Evolutionary conservation across 257 asterid genomes (phyloP).

Genomic region (Nicotiana undulata): DNA sequence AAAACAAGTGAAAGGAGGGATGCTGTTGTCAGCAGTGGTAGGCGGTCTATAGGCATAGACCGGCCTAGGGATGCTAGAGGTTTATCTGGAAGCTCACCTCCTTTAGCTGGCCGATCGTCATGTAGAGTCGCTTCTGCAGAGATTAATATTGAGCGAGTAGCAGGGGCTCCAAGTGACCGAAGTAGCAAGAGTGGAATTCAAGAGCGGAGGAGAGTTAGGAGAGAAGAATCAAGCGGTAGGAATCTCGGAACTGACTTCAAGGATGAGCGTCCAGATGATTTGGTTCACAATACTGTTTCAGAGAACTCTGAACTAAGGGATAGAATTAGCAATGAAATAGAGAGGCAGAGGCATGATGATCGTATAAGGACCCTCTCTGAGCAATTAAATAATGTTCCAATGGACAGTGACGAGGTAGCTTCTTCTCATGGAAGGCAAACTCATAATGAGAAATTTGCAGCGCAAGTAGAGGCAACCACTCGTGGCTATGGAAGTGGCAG

Average conservation of each 20-base stretch:
- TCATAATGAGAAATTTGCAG: slow-evolving; percentile 25
- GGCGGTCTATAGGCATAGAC: slow-evolving; percentile 47
- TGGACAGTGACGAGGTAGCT: slow-evolving; percentile 57
- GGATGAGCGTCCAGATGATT: slow-evolving; percentile 17
- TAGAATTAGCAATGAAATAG: slow-evolving; percentile 24
- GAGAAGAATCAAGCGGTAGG: slow-evolving; percentile 39
- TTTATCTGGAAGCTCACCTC: slow-evolving; percentile 43
- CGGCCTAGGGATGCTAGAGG: slow-evolving; percentile 26
- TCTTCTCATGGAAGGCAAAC: slow-evolving; percentile 38
- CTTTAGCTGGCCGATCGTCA: slow-evolving; percentile 15
- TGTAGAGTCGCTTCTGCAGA: slow-evolving; percentile 20
- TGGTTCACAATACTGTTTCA: slow-evolving; percentile 22
- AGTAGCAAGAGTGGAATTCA: slow-evolving; percentile 37
- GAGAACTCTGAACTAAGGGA: slow-evolving; percentile 39
- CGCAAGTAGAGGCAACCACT: slow-evolving; percentile 24
- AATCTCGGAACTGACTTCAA: slow-evolving; percentile 25
- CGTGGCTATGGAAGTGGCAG: slow-evolving; percentile 35
- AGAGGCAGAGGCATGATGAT: slow-evolving; percentile 27
- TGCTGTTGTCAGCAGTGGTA: slow-evolving; percentile 31
- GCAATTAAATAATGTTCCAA: slow-evolving; percentile 41
- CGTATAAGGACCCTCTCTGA: slow-evolving; percentile 48
- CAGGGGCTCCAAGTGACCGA: slow-evolving; percentile 20
- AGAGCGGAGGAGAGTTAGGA: slow-evolving; percentile 35
- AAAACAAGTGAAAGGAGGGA: slow-evolving; percentile 36
- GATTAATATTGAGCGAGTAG: slow-evolving; percentile 11